phyloP scores from a whole-genome alignment of 139 green algal genomes.

The Spirogloea muscicola region DNA sequence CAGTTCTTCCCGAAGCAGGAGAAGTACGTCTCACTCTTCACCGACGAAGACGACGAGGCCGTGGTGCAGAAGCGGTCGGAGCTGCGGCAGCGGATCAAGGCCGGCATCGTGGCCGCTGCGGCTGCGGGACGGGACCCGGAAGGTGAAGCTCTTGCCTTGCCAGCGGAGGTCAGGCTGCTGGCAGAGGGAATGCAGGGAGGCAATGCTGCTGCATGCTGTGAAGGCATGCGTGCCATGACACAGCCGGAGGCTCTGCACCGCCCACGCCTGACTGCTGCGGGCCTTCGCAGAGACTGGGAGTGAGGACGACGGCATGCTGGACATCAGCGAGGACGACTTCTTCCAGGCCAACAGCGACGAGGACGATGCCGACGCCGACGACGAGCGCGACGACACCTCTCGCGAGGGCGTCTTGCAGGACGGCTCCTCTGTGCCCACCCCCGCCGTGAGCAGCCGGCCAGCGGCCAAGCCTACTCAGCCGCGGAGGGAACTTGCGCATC shows the following conservation, averaged over 20 bases:
- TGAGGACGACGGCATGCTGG: background rate
- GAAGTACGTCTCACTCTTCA: slow-evolving; percentile 34
- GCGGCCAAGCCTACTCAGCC: too few species aligned
- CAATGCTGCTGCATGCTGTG: too few species aligned
- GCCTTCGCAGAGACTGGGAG: slow-evolving; percentile 17
- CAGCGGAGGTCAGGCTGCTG: too few species aligned
- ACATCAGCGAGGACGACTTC: slow-evolving; percentile 22
- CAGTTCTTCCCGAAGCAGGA: slow-evolving; percentile 41
- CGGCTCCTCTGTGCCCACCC: too few species aligned
- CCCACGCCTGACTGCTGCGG: too few species aligned
- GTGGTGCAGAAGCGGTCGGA: background rate
- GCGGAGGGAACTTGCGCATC: too few species aligned
- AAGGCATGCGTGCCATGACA: too few species aligned
- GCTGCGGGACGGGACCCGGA: slow-evolving; percentile 16
- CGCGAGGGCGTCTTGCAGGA: background rate
- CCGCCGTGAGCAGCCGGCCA: too few species aligned
- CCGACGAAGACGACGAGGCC: slow-evolving; percentile 16
- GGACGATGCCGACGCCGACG: slow-evolving; percentile 12
- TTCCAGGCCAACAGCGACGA: background rate
- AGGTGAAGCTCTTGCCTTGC: too few species aligned
- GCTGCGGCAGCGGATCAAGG: slow-evolving; percentile 6
- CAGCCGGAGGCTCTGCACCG: too few species aligned
- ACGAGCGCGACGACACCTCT: background rate
- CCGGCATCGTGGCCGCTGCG: slow-evolving; percentile 20
- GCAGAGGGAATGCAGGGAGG: too few species aligned